These are phyloP conservation scores for Straminergon stramineum DNA, from an alignment of 225 moss, liverwort and hornwort genomes.

Conservation along the genomic window DNA sequence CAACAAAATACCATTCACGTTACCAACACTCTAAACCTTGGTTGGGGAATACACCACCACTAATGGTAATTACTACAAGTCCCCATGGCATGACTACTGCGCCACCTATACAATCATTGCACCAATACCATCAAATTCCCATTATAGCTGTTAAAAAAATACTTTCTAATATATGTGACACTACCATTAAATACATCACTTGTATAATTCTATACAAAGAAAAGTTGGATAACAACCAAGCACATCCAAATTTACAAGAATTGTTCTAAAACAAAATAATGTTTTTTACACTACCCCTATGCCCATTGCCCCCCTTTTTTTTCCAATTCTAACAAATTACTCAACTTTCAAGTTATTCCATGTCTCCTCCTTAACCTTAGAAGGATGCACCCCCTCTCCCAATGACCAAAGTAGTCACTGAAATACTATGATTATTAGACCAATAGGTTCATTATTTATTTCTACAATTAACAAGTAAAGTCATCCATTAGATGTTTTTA, in stretches of 20 bases:
- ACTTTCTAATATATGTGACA: background rate
- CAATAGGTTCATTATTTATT: background rate
- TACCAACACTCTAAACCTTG: background rate
- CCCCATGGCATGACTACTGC: rapidly evolving
- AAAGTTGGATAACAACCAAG: background rate
- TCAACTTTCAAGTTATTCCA: background rate
- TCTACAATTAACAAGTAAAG: rapidly evolving
- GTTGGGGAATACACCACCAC: background rate
- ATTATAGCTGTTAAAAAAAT: rapidly evolving
- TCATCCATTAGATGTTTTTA: too few species aligned
- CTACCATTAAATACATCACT: background rate
- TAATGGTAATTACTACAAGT: too few species aligned
- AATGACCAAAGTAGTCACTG: background rate
- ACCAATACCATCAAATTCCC: background rate
- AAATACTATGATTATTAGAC: too few species aligned
- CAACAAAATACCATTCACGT: background rate
- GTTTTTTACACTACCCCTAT: rapidly evolving
- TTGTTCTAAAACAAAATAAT: rapidly evolving
- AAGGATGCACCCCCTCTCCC: rapidly evolving
- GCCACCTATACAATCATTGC: rapidly evolving
- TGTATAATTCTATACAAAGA: too few species aligned
- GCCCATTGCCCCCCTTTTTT: background rate
- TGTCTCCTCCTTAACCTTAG: rapidly evolving
- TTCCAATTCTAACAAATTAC: background rate
- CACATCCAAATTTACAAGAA: background rate